Evolutionary conservation across 1,284 basidiomycete genomes (phyloP).

Genomic region (Ganoderma meredithae): DNA sequence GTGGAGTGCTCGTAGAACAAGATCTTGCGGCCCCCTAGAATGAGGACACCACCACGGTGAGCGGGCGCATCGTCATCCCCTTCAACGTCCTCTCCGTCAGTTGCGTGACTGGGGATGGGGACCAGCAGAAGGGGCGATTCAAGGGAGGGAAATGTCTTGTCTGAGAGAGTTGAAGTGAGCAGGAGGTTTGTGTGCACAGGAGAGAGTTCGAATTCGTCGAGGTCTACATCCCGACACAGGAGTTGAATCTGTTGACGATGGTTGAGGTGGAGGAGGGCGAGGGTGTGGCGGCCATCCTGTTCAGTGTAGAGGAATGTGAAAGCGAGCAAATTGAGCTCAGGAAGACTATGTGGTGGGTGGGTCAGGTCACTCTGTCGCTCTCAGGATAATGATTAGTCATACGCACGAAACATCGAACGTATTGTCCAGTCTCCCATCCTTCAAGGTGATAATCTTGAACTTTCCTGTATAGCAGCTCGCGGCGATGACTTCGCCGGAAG

Average conservation of each 20-base stretch:
- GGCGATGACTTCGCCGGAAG: conserved; percentile 64
- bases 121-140: conserved; percentile 55
- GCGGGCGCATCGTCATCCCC: conserved; percentile 38
- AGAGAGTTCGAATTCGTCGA: conserved; percentile 62
- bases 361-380: conserved; percentile 2
- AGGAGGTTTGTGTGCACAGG: conserved; percentile 56
- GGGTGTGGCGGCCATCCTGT: conserved; percentile 50
- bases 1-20: conserved; percentile 64
- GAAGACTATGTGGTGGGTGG: conserved; percentile 55
- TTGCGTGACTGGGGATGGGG: conserved; percentile 49
- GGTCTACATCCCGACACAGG: conserved; percentile 61
- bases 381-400: conserved; percentile 4
- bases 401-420: conserved; percentile 75
- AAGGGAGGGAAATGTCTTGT: conserved; percentile 37
- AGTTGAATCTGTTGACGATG: conserved; percentile 67
- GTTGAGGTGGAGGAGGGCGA: conserved; percentile 77
- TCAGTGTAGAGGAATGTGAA: conserved; percentile 66
- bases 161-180: conserved; percentile 46
- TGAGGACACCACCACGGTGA: conserved; percentile 70
- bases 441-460: conserved; percentile 65
- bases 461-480: conserved; percentile 73
- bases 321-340: conserved; percentile 79
- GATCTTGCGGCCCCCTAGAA: conserved; percentile 70
- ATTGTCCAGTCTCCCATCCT: conserved; percentile 56
- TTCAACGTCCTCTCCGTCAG: conserved; percentile 39